phyloP scores from a whole-genome alignment of 768 basidiomycete genomes.

The Albatrellus ellisii region DNA sequence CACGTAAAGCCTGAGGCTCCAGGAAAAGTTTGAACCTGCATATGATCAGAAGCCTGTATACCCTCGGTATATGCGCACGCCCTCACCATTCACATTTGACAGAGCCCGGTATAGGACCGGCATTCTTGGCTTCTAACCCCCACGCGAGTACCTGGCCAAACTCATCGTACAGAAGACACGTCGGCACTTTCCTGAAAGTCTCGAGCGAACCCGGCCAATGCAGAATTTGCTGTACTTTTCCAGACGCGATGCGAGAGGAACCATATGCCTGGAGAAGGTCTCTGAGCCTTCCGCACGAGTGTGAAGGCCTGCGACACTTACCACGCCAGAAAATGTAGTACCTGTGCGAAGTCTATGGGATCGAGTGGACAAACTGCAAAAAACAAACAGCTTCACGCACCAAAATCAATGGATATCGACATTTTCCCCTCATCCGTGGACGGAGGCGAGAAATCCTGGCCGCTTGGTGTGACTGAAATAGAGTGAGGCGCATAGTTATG shows the following conservation, averaged over 20 bases:
- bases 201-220: slow-evolving; percentile 80
- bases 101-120: slow-evolving; percentile 49
- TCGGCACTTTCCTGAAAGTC: slow-evolving; percentile 74
- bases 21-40: slow-evolving; percentile 75
- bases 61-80: not conserved
- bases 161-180: slow-evolving; percentile 74
- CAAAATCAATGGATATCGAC: slow-evolving; percentile 76
- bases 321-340: slow-evolving; percentile 81
- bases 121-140: slow-evolving; percentile 82
- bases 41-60: not conserved
- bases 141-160: slow-evolving; percentile 64
- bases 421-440: slow-evolving; percentile 56
- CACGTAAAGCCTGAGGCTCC: slow-evolving; percentile 69
- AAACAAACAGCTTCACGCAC: slow-evolving; percentile 24
- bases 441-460: slow-evolving; percentile 2
- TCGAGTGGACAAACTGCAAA: not conserved
- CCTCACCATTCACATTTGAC: slow-evolving; percentile 41
- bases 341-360: slow-evolving; percentile 29
- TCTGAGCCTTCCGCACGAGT: not conserved
- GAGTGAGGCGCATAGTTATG: slow-evolving; percentile 5
- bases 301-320: slow-evolving; percentile 28
- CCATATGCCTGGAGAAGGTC: slow-evolving; percentile 53
- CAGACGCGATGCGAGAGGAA: slow-evolving; percentile 70
- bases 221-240: slow-evolving; percentile 73
- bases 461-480: not conserved